These are phyloP conservation scores for Choiromyces venosus DNA, from an alignment of 495 filamentous ascomycete genomes.

Conservation along the genomic window DNA sequence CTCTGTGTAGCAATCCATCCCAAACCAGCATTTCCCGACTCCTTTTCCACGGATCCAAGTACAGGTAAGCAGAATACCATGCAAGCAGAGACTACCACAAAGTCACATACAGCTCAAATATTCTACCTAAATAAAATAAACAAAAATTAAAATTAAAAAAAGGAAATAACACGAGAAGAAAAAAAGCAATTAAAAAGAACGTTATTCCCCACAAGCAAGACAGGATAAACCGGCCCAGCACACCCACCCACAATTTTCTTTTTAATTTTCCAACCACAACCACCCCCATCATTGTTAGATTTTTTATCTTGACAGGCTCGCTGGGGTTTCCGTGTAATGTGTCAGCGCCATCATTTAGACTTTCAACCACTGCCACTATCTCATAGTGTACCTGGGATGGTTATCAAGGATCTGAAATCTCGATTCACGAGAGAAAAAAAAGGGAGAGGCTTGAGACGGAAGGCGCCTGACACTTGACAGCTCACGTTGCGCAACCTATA, in stretches of 20 bases:
- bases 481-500: constrained; percentile 41
- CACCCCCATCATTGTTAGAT: neutral
- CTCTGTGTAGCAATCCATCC: constrained; percentile 38
- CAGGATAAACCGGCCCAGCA: neutral
- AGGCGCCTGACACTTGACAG: constrained; percentile 42
- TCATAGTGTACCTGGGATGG: constrained; percentile 34
- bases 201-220: constrained; percentile 3
- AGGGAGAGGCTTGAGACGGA: constrained; percentile 42
- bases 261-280: neutral
- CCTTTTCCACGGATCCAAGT: constrained; percentile 39
- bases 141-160: neutral
- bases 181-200: neutral
- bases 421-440: constrained; percentile 32
- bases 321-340: constrained; percentile 17
- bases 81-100: neutral
- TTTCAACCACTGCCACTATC: constrained; percentile 28
- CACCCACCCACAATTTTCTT: neutral
- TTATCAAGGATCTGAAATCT: constrained; percentile 38
- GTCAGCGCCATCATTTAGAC: constrained; percentile 36
- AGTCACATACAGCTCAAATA: neutral
- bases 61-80: constrained; percentile 20
- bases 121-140: neutral
- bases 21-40: constrained; percentile 40
- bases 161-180: neutral
- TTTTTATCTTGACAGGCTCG: neutral